These are phyloP conservation scores for Microascus cirrosus DNA, from an alignment of 2,329 filamentous ascomycete species.

Conservation along the genomic window DNA sequence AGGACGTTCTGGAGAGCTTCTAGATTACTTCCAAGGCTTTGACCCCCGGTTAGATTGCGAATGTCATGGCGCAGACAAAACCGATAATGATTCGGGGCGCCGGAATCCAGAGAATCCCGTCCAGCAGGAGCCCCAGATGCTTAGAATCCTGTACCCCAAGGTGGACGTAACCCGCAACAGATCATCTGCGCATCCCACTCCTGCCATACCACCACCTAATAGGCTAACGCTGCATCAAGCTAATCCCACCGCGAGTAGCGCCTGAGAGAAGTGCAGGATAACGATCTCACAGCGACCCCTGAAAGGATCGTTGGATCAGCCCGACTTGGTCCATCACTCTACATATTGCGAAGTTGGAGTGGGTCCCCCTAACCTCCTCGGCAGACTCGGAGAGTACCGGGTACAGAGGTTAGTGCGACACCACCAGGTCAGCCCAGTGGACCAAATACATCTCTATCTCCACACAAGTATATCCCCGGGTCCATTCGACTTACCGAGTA, in stretches of 20 bases:
- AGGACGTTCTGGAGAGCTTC: background rate
- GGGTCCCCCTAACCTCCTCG: background rate
- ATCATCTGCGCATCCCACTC: too few relatives aligned
- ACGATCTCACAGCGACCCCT: background rate
- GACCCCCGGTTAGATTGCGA: background rate
- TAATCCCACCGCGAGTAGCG: too few relatives aligned
- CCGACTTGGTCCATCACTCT: background rate
- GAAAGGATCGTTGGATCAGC: background rate
- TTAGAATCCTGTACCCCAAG: too few relatives aligned
- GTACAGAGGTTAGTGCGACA: background rate
- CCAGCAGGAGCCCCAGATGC: too few relatives aligned
- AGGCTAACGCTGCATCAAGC: too few relatives aligned
- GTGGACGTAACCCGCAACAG: too few relatives aligned
- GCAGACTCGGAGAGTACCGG: background rate
- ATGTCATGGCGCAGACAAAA: background rate
- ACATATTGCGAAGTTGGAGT: background rate
- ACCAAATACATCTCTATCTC: background rate
- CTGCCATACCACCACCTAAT: too few relatives aligned
- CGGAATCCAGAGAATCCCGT: background rate
- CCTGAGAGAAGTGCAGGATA: background rate
- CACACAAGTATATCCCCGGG: background rate
- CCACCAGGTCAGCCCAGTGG: background rate
- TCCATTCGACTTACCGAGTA: too few relatives aligned
- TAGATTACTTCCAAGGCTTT: background rate
- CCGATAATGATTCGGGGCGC: background rate